Evolutionary conservation across 345 rosid genomes (phyloP).

Genomic region (Eucalyptus marginata): DNA sequence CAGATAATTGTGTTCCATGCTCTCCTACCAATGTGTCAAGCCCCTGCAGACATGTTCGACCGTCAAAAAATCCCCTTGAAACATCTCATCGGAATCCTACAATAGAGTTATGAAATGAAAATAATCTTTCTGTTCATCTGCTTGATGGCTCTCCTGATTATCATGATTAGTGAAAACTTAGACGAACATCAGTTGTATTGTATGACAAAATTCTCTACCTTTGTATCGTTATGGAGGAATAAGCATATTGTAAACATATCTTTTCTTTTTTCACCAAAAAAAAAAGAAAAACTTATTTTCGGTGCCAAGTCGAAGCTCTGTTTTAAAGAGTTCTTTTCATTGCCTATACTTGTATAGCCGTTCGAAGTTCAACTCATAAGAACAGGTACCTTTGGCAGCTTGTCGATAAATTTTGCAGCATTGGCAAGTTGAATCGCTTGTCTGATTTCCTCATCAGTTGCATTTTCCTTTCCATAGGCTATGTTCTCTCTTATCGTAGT

Average conservation of each 20-base stretch:
- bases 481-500: conserved; percentile 48
- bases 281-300: neutral
- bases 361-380: neutral
- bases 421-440: conserved; percentile 48
- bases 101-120: neutral
- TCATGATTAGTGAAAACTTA: neutral
- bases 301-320: neutral
- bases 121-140: neutral
- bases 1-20: conserved; percentile 73
- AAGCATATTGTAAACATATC: neutral
- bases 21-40: conserved; percentile 86
- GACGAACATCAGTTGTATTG: neutral
- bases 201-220: neutral
- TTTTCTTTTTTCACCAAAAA: neutral
- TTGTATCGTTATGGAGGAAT: neutral
- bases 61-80: neutral
- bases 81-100: neutral
- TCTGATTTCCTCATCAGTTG: conserved; percentile 39
- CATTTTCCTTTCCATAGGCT: conserved; percentile 54
- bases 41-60: conserved; percentile 21
- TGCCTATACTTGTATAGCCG: neutral
- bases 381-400: conserved; percentile 37
- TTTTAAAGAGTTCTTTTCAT: neutral
- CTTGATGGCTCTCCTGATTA: neutral
- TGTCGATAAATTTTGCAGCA: conserved; percentile 54